phyloP scores from a whole-genome alignment of 2,329 filamentous ascomycete species.

The Tympanopsis confertula region DNA sequence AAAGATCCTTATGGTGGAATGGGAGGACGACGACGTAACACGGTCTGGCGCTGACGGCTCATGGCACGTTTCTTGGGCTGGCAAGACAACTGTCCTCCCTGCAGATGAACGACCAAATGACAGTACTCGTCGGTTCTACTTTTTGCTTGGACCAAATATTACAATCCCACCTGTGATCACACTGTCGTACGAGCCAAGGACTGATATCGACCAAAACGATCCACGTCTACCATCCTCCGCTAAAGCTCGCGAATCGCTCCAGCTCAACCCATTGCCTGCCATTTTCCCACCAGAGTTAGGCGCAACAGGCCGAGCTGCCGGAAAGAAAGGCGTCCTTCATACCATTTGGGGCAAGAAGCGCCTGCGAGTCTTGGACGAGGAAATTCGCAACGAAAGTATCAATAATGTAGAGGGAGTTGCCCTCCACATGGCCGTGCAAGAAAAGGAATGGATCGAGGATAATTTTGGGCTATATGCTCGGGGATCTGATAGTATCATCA shows the following conservation, averaged over 20 bases:
- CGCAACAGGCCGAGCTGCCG: slow-evolving; percentile 50
- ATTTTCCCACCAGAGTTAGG: slow-evolving; percentile 73
- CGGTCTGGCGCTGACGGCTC: slow-evolving; percentile 6
- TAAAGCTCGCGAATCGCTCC: slow-evolving; percentile 18
- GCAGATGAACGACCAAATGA: slow-evolving; percentile 42
- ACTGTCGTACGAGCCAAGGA: not conserved
- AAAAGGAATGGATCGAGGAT: slow-evolving; percentile 74
- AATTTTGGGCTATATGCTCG: slow-evolving; percentile 66
- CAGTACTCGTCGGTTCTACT: slow-evolving; percentile 59
- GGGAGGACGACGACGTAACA: slow-evolving; percentile 40
- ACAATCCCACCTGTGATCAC: slow-evolving; percentile 63
- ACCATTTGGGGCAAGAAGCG: slow-evolving; percentile 84
- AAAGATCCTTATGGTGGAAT: slow-evolving; percentile 88
- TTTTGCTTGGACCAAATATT: slow-evolving; percentile 63
- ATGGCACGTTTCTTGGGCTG: slow-evolving; percentile 77
- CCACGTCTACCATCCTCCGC: slow-evolving; percentile 40
- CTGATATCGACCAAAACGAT: no score
- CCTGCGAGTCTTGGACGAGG: slow-evolving; percentile 60
- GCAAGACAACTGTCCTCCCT: slow-evolving; percentile 62
- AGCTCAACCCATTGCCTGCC: slow-evolving; percentile 71
- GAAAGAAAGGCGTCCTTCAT: slow-evolving; percentile 73
- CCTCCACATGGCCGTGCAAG: slow-evolving; percentile 70
- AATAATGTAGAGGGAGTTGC: slow-evolving; percentile 72
- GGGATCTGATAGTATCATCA: slow-evolving; percentile 20
- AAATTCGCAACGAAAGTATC: slow-evolving; percentile 64